A percentile compares a stretch with the other conserved stretches of the same genome.
These are phyloP conservation scores for Geotrichum bryndzae DNA, from an alignment of 1,139 yeast genomes.

Conservation along the genomic window DNA sequence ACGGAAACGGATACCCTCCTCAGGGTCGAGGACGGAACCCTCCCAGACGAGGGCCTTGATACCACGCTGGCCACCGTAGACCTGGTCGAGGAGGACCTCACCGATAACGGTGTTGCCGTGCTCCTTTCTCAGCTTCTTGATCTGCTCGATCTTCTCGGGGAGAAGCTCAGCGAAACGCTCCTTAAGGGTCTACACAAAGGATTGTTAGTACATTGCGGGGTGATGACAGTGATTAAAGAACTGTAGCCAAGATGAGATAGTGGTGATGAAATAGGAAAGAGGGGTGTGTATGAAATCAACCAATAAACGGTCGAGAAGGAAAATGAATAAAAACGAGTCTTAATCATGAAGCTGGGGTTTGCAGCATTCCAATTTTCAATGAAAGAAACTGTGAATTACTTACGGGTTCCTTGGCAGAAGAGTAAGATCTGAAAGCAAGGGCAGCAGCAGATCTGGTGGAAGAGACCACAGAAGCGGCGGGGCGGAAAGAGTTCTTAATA, in stretches of 20 bases:
- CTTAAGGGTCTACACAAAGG: conserved; percentile 56
- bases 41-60: conserved; percentile 98
- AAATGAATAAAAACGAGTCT: neutral
- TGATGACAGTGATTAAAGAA: neutral
- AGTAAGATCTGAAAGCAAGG: conserved; percentile 24
- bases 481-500: conserved; percentile 19
- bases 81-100: conserved; percentile 90
- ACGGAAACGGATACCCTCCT: conserved; percentile 97
- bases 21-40: conserved; percentile 97
- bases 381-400: conserved; percentile 9
- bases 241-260: neutral
- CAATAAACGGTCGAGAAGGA: neutral
- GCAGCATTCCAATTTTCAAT: neutral
- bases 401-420: conserved; percentile 29
- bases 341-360: neutral
- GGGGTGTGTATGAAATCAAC: neutral
- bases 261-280: neutral
- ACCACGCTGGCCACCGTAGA: conserved; percentile 99
- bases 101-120: conserved; percentile 88
- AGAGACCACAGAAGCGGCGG: conserved; percentile 12
- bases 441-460: conserved; percentile 18
- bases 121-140: conserved; percentile 82
- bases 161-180: conserved; percentile 89
- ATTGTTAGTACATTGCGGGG: neutral
- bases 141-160: conserved; percentile 88